Percentiles rank a stretch among this genome's conserved stretches.
Conservation (phyloP, 2,329 filamentous ascomycete genomes). For the Passalora sequoiae region DNA sequence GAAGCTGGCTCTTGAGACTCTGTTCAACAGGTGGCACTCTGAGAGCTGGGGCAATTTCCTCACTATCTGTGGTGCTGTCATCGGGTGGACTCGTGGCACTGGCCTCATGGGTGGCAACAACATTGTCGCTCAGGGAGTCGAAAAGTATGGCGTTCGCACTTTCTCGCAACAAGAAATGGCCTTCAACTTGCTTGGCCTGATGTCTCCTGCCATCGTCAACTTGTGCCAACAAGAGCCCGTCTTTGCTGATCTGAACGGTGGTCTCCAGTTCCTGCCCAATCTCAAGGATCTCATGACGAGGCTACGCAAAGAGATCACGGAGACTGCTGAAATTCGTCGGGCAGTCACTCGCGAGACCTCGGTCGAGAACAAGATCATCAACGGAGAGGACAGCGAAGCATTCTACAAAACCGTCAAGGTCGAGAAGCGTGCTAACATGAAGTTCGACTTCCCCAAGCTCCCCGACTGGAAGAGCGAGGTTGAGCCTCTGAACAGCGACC, state of each 20-base stretch:
- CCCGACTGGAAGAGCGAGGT: conserved; percentile 91
- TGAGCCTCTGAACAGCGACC: conserved; percentile 76
- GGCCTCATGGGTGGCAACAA: conserved; percentile 98
- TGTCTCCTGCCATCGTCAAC: conserved; percentile 90
- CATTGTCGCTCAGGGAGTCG: conserved; percentile 91
- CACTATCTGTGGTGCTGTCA: conserved; percentile 95
- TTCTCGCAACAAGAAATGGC: conserved; percentile 99
- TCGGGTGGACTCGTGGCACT: conserved; percentile 97
- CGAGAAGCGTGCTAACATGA: conserved; percentile 93
- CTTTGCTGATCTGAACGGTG: conserved; percentile 95
- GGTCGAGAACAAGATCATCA: conserved; percentile 95
- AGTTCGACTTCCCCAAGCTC: conserved; percentile 87
- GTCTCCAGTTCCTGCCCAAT: conserved; percentile 93
- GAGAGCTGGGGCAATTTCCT: conserved; percentile 97
- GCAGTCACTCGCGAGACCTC: conserved; percentile 94
- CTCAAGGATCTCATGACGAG: conserved; percentile 91
- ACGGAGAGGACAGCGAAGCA: conserved; percentile 85
- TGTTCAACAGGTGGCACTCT: conserved; percentile 98
- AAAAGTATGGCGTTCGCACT: conserved; percentile 92
- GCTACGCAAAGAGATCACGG: conserved; percentile 88
- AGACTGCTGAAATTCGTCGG: conserved; percentile 87
- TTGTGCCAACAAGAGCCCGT: conserved; percentile 94
- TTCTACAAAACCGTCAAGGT: conserved; percentile 93
- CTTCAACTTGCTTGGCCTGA: conserved; percentile 93
- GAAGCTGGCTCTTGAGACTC: conserved; percentile 90